Evolutionary conservation across 768 basidiomycete genomes (phyloP), one percentile per base, ranked within the genome.

Genomic region (Suillus luteus): DNA sequence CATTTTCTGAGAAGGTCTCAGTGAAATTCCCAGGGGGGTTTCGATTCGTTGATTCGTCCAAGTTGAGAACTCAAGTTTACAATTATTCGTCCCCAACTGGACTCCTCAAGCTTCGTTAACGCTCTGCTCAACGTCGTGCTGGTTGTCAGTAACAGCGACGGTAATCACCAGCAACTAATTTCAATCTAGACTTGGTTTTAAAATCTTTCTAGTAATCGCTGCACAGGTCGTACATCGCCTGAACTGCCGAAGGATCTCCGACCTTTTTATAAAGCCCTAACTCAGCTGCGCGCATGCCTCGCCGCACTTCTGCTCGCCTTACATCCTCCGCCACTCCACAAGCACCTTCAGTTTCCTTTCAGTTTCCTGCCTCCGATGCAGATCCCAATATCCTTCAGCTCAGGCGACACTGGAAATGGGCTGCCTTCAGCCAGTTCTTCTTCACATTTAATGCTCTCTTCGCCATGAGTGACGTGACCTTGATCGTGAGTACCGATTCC

Each of bases 371-470:
- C 61, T 60, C 73, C 60, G 65, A 70, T 59, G 71, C 71, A 63
- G 76, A 78, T 58, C 68, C 69, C 68, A 79, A 86, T 69, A 73
- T 90, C 60, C 65, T 73, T 52, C 71, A 78, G 35, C 87, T 97
- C 59, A 83, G 95, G 62, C 86, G 80, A 63, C 86, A 93, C 67
- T 96, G 93, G 93, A 89, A 91, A 81, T 96, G 93, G 93, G 95
- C 95, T 6, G 90, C 90, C 31, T 91, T 95, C 76, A 85, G 85
- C 76, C 93, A 96, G 74, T 96, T 96, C 83, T 89, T 93, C 78
- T 89, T 84, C 75, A 93, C 90, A 33, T 96, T 96, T 78, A 82
- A 84, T 55, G 83, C 84, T 58, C 81, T 95, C 62, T 85, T 96
- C 67, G 81, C 86, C 44, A 82, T 90, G 79, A 77, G 83, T 51